A percentile compares a stretch with the other conserved stretches of the same genome.
phyloP scores from a whole-genome alignment of 768 basidiomycete genomes.

The Russula vinacea region DNA sequence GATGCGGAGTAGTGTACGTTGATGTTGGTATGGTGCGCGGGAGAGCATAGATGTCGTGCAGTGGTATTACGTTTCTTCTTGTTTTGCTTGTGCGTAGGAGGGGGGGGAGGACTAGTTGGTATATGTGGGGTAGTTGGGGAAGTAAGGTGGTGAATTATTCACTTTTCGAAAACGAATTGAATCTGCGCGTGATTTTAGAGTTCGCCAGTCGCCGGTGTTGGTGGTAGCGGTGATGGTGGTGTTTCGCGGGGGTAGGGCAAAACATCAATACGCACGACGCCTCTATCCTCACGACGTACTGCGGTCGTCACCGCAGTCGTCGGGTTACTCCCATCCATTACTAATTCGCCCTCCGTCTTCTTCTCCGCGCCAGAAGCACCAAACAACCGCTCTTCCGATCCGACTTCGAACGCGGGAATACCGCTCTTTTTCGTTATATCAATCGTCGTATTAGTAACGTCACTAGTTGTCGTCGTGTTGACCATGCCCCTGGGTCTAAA shows the following conservation, averaged over 20 bases:
- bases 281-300: slow-evolving; percentile 6
- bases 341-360: not conserved
- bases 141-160: not conserved
- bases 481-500: not conserved
- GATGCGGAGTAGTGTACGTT: not conserved
- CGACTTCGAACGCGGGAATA: not conserved
- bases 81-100: not conserved
- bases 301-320: not conserved
- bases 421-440: slow-evolving; percentile 2
- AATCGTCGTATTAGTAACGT: not conserved
- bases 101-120: not conserved
- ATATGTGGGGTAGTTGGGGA: not conserved
- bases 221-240: not conserved
- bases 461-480: not conserved
- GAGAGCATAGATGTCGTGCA: not conserved
- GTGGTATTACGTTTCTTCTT: not conserved
- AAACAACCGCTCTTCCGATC: slow-evolving; percentile 5
- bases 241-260: slow-evolving; percentile 11
- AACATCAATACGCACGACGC: slow-evolving; percentile 24
- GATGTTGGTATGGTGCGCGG: not conserved
- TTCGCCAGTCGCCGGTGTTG: not conserved
- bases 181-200: slow-evolving; percentile 3
- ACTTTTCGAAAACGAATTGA: not conserved
- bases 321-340: not conserved
- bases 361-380: not conserved